Conservation (phyloP, 176 grass and related monocot genomes). For the Eleusine coracana region DNA sequence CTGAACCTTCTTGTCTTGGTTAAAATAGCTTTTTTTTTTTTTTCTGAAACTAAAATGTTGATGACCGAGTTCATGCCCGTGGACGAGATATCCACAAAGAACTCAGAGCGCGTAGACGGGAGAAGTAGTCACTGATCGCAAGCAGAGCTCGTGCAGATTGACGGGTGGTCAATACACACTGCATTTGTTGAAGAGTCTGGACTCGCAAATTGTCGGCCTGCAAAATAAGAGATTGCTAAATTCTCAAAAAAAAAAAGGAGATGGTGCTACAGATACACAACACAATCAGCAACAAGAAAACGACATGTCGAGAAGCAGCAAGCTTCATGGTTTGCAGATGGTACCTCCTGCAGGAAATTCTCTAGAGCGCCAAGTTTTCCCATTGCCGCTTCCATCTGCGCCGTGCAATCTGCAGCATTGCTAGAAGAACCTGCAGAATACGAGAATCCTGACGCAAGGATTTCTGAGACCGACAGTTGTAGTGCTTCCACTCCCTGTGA, state of each 20-base stretch:
- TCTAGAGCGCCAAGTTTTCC: slow-evolving; percentile 48
- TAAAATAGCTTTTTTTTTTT: not conserved
- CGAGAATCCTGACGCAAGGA: slow-evolving; percentile 34
- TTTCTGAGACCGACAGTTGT: slow-evolving; percentile 45
- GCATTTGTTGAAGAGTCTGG: slow-evolving; percentile 51
- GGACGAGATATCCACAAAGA: slow-evolving; percentile 63
- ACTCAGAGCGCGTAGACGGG: slow-evolving; percentile 50
- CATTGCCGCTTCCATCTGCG: slow-evolving; percentile 51
- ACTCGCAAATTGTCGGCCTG: slow-evolving; percentile 63
- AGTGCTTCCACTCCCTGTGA: slow-evolving; percentile 44
- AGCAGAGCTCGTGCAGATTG: slow-evolving; percentile 63
- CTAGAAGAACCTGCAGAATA: slow-evolving; percentile 14
- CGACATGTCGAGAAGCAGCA: not conserved
- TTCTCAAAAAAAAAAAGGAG: not conserved
- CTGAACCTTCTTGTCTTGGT: too few relatives aligned
- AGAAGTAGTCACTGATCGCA: slow-evolving; percentile 50
- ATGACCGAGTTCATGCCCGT: slow-evolving; percentile 22
- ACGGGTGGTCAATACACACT: slow-evolving; percentile 45
- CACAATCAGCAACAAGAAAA: not conserved
- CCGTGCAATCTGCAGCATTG: slow-evolving; percentile 39
- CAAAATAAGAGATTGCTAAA: not conserved
- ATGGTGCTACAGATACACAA: not conserved
- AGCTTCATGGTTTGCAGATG: not conserved
- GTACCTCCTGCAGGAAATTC: slow-evolving; percentile 52
- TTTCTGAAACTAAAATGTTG: not conserved